Conservation (phyloP, 2,329 filamentous ascomycete species). For the Eurotiales sp. region DNA sequence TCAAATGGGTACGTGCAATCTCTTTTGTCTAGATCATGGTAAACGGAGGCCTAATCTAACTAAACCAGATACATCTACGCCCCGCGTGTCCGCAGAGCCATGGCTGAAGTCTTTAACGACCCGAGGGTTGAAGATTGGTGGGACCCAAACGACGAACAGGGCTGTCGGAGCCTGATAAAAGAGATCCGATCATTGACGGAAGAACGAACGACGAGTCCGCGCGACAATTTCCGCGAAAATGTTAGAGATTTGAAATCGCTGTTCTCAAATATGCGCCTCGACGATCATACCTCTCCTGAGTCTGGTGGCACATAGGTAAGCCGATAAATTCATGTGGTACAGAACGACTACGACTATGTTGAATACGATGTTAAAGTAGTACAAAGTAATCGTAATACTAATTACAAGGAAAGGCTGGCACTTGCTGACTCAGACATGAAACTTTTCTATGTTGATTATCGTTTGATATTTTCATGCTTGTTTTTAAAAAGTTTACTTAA, state of each 20-base stretch:
- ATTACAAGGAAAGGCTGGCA: too few species aligned
- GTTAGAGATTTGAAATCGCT: conserved; percentile 72
- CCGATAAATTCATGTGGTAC: too few species aligned
- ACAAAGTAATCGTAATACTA: too few species aligned
- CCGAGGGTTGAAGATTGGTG: conserved; percentile 76
- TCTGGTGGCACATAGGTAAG: background rate
- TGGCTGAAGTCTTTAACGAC: conserved; percentile 72
- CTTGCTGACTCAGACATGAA: too few species aligned
- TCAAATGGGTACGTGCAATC: conserved; percentile 63
- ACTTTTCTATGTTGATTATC: too few species aligned
- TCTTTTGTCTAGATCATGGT: background rate
- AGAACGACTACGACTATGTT: too few species aligned
- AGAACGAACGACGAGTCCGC: conserved; percentile 61
- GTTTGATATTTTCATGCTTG: too few species aligned
- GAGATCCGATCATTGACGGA: conserved; percentile 77
- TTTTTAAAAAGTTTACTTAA: too few species aligned
- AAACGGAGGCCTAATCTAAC: conserved; percentile 3
- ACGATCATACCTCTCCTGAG: conserved; percentile 29
- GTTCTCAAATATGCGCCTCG: conserved; percentile 61
- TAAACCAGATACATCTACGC: conserved; percentile 74
- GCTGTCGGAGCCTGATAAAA: conserved; percentile 68
- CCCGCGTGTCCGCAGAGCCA: conserved; percentile 65
- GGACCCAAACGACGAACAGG: conserved; percentile 79
- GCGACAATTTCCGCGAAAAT: conserved; percentile 56
- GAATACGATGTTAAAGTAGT: background rate